phyloP scores from a whole-genome alignment of 1,139 yeast genomes.

The Kluyveromyces sp. region DNA sequence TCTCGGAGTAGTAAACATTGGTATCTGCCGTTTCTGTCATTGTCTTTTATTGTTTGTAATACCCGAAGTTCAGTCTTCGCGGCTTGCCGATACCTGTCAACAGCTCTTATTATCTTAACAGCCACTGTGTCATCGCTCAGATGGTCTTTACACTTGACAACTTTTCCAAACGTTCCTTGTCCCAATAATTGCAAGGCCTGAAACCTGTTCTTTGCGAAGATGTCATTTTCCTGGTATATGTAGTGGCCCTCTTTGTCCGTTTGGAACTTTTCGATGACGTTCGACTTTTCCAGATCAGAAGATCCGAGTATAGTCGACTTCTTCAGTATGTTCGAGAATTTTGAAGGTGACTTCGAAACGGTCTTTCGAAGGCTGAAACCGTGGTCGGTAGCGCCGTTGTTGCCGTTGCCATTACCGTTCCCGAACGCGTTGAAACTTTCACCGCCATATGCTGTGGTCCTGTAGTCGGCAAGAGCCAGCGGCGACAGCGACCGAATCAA shows the following conservation, averaged over 20 bases:
- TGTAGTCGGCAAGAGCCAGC: neutral
- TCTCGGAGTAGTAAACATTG: constrained; percentile 47
- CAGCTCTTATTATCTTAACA: constrained; percentile 77
- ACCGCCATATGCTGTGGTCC: neutral
- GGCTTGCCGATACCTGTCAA: constrained; percentile 76
- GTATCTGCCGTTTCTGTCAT: constrained; percentile 39
- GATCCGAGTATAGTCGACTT: neutral
- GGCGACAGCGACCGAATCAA: constrained; percentile 23
- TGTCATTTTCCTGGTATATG: constrained; percentile 52
- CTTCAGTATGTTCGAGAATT: constrained; percentile 2
- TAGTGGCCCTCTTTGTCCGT: constrained; percentile 81
- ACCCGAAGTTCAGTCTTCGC: constrained; percentile 77
- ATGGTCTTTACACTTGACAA: constrained; percentile 62
- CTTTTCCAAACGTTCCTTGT: constrained; percentile 98
- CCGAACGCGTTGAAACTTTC: neutral
- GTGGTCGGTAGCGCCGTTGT: neutral
- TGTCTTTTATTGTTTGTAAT: constrained; percentile 62
- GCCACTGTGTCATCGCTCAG: constrained; percentile 50
- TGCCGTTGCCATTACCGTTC: too few relatives aligned
- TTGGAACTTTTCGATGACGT: constrained; percentile 16
- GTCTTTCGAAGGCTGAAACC: neutral
- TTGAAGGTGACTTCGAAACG: constrained; percentile 4
- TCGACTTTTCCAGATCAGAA: constrained; percentile 9
- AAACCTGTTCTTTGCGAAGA: constrained; percentile 62
- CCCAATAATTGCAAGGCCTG: constrained; percentile 67